Evolutionary conservation across 306 rosid genomes (phyloP).

Genomic region (Malus fusca): DNA sequence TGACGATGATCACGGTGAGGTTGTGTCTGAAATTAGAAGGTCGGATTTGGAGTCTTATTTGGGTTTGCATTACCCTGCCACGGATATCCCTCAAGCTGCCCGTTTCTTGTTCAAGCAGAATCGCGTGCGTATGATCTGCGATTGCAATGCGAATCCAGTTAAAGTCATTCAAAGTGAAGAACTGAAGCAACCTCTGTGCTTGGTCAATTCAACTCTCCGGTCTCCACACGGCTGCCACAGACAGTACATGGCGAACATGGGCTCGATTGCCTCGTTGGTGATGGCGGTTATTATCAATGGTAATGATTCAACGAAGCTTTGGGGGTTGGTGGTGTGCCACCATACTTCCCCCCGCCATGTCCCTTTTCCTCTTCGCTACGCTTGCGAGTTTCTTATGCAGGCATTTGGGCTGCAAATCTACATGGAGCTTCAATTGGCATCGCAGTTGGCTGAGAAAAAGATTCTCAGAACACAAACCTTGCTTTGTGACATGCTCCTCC

Average conservation of each 20-base stretch:
- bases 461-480: conserved; percentile 61
- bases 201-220: conserved; percentile 80
- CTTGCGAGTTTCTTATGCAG: conserved; percentile 80
- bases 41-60: conserved; percentile 65
- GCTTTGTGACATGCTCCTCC: conserved; percentile 80
- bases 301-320: conserved; percentile 49
- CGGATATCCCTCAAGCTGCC: conserved; percentile 76
- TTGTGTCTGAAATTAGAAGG: conserved; percentile 69
- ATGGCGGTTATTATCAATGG: conserved; percentile 53
- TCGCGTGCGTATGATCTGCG: conserved; percentile 61
- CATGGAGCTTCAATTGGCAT: conserved; percentile 69
- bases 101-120: conserved; percentile 81
- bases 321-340: conserved; percentile 91
- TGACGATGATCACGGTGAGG: conserved; percentile 88
- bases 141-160: conserved; percentile 67
- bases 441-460: conserved; percentile 60
- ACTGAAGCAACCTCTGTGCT: conserved; percentile 54
- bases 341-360: conserved; percentile 60
- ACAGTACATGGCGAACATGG: conserved; percentile 77
- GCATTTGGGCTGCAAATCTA: conserved; percentile 66
- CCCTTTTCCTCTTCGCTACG: conserved; percentile 82
- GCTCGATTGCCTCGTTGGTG: conserved; percentile 61
- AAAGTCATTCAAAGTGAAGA: conserved; percentile 50
- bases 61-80: conserved; percentile 82
- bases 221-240: conserved; percentile 68